A percentile compares a stretch with the other conserved stretches of the same genome.
Evolutionary conservation across 1,284 basidiomycete species (phyloP).

Genomic region (Microbotryomycetes sp.): DNA sequence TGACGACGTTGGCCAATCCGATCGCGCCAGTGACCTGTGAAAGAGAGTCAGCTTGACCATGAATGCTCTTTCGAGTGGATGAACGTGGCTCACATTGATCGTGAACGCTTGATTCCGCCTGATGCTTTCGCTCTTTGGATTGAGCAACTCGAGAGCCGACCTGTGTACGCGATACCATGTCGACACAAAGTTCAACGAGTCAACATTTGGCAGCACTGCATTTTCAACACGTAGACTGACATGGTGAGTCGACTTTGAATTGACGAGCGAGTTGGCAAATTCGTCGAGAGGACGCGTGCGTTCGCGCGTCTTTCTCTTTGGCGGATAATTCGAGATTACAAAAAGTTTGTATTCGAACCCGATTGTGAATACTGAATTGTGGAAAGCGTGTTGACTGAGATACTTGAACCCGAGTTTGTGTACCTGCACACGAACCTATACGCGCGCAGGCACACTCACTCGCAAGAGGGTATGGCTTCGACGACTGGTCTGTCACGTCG

Average conservation of each 20-base stretch:
- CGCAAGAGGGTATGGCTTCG: neutral
- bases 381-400: no score
- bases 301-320: neutral
- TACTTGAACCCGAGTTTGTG: no score
- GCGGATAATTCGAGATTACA: neutral
- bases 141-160: slow-evolving; percentile 7
- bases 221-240: no score
- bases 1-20: slow-evolving; percentile 95
- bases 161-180: neutral
- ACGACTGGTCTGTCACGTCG: neutral
- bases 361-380: neutral
- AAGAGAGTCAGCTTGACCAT: slow-evolving; percentile 33
- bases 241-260: neutral
- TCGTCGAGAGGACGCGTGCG: no score
- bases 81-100: slow-evolving; percentile 13
- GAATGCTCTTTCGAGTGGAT: neutral
- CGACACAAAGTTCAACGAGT: no score
- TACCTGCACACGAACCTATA: neutral
- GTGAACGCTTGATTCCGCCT: slow-evolving; percentile 30
- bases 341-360: neutral
- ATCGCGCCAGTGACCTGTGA: slow-evolving; percentile 67
- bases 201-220: no score
- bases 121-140: slow-evolving; percentile 18
- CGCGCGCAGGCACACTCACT: neutral
- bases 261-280: neutral